Evolutionary conservation across 345 rosid genomes (phyloP).

Genomic region (Brassica carinata): DNA sequence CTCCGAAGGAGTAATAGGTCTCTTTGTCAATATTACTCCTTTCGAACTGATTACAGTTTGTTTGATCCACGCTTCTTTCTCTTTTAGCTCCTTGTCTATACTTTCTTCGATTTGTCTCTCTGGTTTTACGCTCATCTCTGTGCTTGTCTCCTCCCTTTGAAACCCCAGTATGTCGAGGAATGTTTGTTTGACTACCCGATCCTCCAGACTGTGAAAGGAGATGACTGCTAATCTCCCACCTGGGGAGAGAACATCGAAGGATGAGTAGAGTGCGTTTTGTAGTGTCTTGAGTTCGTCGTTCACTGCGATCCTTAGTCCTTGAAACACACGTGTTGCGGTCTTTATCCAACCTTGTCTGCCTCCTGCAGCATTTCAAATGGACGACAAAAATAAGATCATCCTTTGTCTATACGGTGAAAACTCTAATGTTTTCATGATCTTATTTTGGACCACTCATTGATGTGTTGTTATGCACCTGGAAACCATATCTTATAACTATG

Average conservation of each 20-base stretch:
- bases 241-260: slow-evolving; percentile 80
- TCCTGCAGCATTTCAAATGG: slow-evolving; percentile 43
- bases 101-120: slow-evolving; percentile 30
- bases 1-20: slow-evolving; percentile 88
- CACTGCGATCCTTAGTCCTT: slow-evolving; percentile 89
- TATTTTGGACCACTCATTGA: background rate
- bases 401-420: background rate
- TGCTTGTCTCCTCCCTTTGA: slow-evolving; percentile 31
- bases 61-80: slow-evolving; percentile 64
- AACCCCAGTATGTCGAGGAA: slow-evolving; percentile 69
- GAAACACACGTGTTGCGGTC: slow-evolving; percentile 93
- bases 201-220: slow-evolving; percentile 95
- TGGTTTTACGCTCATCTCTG: slow-evolving; percentile 24
- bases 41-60: slow-evolving; percentile 58
- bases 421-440: slow-evolving; percentile 11
- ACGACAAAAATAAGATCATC: background rate
- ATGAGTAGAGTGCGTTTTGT: slow-evolving; percentile 62
- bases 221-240: slow-evolving; percentile 92
- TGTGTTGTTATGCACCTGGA: background rate
- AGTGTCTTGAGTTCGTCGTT: slow-evolving; percentile 86
- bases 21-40: slow-evolving; percentile 79
- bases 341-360: slow-evolving; percentile 98
- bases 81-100: slow-evolving; percentile 21
- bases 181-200: slow-evolving; percentile 85
- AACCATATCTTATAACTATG: slow-evolving; percentile 2